These are phyloP conservation scores for Thielaviopsis euricoi DNA, from an alignment of 2,329 filamentous ascomycete genomes.

Conservation along the genomic window DNA sequence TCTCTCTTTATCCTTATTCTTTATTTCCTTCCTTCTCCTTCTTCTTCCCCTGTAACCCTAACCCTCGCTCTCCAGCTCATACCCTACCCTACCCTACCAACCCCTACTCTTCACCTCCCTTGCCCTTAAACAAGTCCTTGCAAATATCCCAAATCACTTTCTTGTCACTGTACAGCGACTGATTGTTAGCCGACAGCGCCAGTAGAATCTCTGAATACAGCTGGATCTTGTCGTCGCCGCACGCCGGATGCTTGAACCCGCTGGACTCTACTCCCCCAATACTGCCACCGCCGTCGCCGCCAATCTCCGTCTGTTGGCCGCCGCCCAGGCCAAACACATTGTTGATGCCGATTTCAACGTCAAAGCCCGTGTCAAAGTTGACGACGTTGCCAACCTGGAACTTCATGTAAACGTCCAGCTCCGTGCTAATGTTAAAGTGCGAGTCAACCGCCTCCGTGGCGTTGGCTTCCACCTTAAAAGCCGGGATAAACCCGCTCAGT, in stretches of 20 bases:
- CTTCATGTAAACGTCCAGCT: background rate
- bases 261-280: background rate
- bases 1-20: too few relatives aligned
- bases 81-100: too few relatives aligned
- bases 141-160: conserved; percentile 4
- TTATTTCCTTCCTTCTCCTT: too few relatives aligned
- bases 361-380: background rate
- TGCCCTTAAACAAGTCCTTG: background rate
- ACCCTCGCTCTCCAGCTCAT: too few relatives aligned
- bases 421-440: conserved; percentile 8
- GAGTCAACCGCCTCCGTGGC: conserved; percentile 1
- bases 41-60: too few relatives aligned
- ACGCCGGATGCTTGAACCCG: background rate
- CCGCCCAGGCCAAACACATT: conserved; percentile 1
- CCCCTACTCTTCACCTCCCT: background rate
- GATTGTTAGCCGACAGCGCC: conserved; percentile 1
- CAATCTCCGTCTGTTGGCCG: background rate
- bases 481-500: background rate
- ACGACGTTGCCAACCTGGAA: background rate
- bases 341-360: conserved; percentile 1
- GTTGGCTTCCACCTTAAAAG: conserved; percentile 1
- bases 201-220: conserved; percentile 8
- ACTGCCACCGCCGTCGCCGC: background rate
- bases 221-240: conserved; percentile 3
- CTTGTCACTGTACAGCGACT: background rate